Base-by-base conservation (phyloP, 768 basidiomycete genomes). In the Mrakia hoshinonis region DNA sequence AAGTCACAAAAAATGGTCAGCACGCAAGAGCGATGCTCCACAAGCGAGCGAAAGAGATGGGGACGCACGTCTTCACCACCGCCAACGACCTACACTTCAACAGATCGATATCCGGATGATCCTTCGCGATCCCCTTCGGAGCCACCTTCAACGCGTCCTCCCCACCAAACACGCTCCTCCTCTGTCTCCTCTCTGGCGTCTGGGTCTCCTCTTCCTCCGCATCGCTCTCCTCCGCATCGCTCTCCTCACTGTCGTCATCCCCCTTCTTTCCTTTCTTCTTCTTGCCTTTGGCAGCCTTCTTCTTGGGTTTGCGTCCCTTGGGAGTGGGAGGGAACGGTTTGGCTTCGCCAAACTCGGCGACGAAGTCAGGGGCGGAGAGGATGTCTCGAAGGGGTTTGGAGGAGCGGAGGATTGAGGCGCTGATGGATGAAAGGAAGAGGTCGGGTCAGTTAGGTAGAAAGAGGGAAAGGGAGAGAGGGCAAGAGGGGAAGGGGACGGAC, bases 31-130 rank as follows among this genome's bases (percentile, higher is more conserved):
- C 6, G 47, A 12, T 11, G n/a, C 20, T 5, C 26, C 18, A 26
- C 4, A 1, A 22, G 13, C 36, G 26, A 38, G 11, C n/a, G 10
- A 10, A 43, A 62, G 24, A 61, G 11, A n/a, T 52, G 24, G 47
- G 26, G 6, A 80, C 83, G 64, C 73, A 90, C 90, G 78, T 77
- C 74, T 87, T 83, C 0, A 84, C 77, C 2, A 94, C 90, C 2
- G 84, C 87, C 43, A 91, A 85, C 22, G 87, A 87, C 31, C 92
- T 86, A 73, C 90, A 88, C 79, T 90, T 91, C 73, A 99, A 81
- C 63, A 98, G 80, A 78, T 95, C 94, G 74, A 99, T 97, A 77
- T 97, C 92, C 79, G 88, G 90, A 72, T 55, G 64, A 39, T 68
- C 72, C 29, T 73, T 73, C 2, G 72, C 11, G 52, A 63, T 46